Evolutionary conservation across 2,329 filamentous ascomycete genomes (phyloP), one percentile per base, ranked within the genome.

Genomic region (Aspergillus hiratsukae): DNA sequence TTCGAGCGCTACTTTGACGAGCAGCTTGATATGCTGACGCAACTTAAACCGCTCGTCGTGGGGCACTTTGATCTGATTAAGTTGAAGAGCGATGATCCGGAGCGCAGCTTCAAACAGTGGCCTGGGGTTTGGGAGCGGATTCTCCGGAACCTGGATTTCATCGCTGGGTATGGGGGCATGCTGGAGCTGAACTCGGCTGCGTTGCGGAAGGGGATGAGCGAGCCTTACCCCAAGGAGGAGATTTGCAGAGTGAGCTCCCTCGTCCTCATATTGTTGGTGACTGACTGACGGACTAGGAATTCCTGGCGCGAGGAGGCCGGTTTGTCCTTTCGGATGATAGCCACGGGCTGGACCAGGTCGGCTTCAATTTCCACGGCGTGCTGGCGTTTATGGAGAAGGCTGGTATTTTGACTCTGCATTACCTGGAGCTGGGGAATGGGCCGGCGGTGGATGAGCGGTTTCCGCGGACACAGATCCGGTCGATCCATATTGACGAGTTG

Each of bases 241-340:
- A 88, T 99, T 67, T 91, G 91, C 65, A 81, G 90, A 81, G 87
- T 89, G 64, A 72, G 79, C n/a, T n/a, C n/a, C n/a, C n/a, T n/a
- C n/a, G n/a, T n/a, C n/a, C n/a, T n/a, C n/a, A n/a, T n/a, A n/a
- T n/a, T n/a, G n/a, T n/a, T n/a, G 21, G 11, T 19, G 50, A 50
- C 62, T 70, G 54, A 71, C 55, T 48, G 4, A 23, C 23, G 23
- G 48, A 51, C 11, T 59, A 89, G 87, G 84, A 85, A 70, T 96
- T 91, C 78, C 69, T 91, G 53, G 75, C 75, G 7, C 80, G 90
- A 66, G 87, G 87, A 25, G 92, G 94, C 25, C 84, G 83, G 58
- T 96, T 97, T 74, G 95, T 91, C 53, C 81, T 99, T 65, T 96
- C 90, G 6, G 94, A 99, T 72, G 94, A 99, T 75, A 96, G 91